Base-by-base conservation (phyloP, 2,329 filamentous ascomycete species). In the Alternaria arbusti region DNA sequence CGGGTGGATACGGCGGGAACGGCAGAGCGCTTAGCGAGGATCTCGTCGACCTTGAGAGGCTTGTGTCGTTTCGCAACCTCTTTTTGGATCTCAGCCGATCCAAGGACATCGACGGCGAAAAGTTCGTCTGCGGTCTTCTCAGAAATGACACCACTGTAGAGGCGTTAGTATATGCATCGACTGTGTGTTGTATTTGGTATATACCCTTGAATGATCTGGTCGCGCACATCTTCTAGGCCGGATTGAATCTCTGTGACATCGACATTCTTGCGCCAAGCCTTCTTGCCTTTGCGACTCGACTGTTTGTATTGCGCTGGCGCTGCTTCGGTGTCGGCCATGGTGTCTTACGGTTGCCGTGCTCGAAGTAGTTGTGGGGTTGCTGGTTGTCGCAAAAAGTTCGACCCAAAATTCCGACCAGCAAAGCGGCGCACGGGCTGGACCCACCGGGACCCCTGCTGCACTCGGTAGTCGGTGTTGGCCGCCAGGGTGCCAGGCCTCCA, bases 241-340 rank as follows among this genome's bases (percentile, higher is more conserved):
- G 91, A 84, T 74, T 95, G 87, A 25, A 99, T 88, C 66, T 97
- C 90, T 26, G 92, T 91, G 66, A 98, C 88, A 82, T 99, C 93
- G 80, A 99, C 93, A 83, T 99, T 97, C 81, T 98, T 99, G 77
- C 96, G 88, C 96, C 96, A 99, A 30, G 96, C 95, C 84, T 97
- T 98, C 83, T 98, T 98, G 74, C 96, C 96, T 80, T 99, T 99
- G 78, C 96, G 88, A 6, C 95, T 98, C 25, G 94, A 89, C 81
- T 99, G 96, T 68, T 88, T 94, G 82, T 91, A 89, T 70, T 96
- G 93, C 67, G 90, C 89, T 11, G 94, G 94, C 17, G 92, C 91
- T 36, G 85, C 82, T 12, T 71, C 72, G 23, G 67, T 59, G 51
- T 67, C 68, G 7, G 70, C 69, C 72, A 74, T 74, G n/a, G 26